Evolutionary conservation across 495 filamentous ascomycete species (phyloP).

Genomic region (Neurospora hispaniola): DNA sequence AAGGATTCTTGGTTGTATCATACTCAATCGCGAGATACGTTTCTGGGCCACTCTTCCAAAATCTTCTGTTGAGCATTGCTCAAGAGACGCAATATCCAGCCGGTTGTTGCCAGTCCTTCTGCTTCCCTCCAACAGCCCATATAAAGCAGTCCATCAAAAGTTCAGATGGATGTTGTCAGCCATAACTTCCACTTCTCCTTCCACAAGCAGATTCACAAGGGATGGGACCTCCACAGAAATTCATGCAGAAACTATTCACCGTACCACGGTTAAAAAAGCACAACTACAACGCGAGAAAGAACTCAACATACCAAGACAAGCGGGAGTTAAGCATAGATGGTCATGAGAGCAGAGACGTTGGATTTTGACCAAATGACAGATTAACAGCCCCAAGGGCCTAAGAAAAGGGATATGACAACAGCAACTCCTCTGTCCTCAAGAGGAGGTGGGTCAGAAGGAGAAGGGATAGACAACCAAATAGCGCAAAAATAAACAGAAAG

Average conservation of each 20-base stretch:
- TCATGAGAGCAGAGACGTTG: background rate
- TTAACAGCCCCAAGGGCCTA: background rate
- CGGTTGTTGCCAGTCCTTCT: too few relatives aligned
- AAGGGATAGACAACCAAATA: background rate
- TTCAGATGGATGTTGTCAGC: background rate
- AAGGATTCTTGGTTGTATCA: background rate
- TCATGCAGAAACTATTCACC: background rate
- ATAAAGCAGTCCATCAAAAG: background rate
- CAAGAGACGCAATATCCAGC: too few relatives aligned
- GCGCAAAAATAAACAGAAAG: background rate
- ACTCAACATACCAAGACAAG: background rate
- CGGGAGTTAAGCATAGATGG: background rate
- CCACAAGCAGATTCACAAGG: background rate
- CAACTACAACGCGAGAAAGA: too few relatives aligned
- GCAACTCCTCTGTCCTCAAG: background rate
- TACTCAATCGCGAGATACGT: background rate
- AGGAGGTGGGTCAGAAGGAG: background rate
- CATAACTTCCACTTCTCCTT: too few relatives aligned
- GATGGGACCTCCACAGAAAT: background rate
- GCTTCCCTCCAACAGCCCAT: background rate
- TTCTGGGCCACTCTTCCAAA: background rate
- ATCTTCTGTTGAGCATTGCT: background rate
- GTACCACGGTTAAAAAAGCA: too few relatives aligned
- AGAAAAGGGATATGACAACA: background rate
- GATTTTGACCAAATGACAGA: too few relatives aligned